These are phyloP conservation scores for Erythrobasidium hasegawianum DNA, from an alignment of 1,284 basidiomycete genomes.

Conservation along the genomic window DNA sequence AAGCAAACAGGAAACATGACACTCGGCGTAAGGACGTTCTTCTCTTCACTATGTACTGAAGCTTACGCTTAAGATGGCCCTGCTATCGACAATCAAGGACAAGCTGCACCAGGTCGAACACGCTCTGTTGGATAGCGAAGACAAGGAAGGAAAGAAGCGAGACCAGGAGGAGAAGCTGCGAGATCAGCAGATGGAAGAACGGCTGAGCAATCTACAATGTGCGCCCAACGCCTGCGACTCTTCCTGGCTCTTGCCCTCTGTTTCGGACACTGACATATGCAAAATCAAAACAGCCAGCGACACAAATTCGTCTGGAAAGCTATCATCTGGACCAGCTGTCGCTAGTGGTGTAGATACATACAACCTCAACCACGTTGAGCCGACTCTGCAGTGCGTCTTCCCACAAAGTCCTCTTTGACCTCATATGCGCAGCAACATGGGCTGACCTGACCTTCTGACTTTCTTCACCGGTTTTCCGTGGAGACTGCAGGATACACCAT, in stretches of 20 bases:
- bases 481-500: conserved; percentile 2
- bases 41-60: too few species aligned
- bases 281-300: neutral
- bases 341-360: conserved; percentile 2
- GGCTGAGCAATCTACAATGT: conserved; percentile 10
- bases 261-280: too few species aligned
- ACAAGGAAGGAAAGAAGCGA: conserved; percentile 8
- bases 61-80: too few species aligned
- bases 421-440: too few species aligned
- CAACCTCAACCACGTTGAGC: neutral
- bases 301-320: conserved; percentile 1
- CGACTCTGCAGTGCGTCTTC: conserved; percentile 4
- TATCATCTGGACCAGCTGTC: neutral
- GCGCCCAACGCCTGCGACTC: too few species aligned
- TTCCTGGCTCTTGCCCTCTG: too few species aligned
- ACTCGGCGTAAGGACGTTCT: too few species aligned
- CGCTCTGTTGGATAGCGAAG: conserved; percentile 11
- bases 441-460: too few species aligned
- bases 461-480: neutral
- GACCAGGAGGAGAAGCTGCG: conserved; percentile 1
- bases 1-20: too few species aligned
- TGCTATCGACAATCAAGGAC: conserved; percentile 2
- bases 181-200: conserved; percentile 14
- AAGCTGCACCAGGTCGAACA: conserved; percentile 28
- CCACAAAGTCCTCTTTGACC: too few species aligned